A percentile compares a stretch with the other conserved stretches of the same genome.
Conservation (phyloP, 2,329 filamentous ascomycete genomes). For the Aspergillus brasiliensis region DNA sequence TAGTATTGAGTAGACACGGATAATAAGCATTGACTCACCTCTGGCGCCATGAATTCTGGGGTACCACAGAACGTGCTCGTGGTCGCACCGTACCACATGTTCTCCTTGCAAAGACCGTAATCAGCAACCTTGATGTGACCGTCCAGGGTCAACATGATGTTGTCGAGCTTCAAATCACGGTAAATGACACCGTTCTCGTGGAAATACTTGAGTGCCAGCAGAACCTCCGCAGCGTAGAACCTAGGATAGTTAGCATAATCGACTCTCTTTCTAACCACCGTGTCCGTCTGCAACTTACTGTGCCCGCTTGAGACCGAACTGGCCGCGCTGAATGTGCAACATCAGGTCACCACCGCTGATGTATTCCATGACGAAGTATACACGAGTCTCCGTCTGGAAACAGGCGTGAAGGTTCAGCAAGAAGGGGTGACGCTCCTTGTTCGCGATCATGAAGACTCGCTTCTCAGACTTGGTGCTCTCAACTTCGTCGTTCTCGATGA, state of each 20-base stretch:
- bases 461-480: slow-evolving; percentile 98
- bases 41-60: slow-evolving; percentile 99
- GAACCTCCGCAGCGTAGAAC: slow-evolving; percentile 97
- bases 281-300: slow-evolving; percentile 64
- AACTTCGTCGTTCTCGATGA: slow-evolving; percentile 98
- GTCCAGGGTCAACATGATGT: slow-evolving; percentile 91
- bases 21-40: slow-evolving; percentile 59
- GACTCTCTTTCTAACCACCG: neutral
- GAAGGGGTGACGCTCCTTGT: slow-evolving; percentile 96
- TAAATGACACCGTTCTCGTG: slow-evolving; percentile 99
- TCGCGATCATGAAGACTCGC: slow-evolving; percentile 93
- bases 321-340: slow-evolving; percentile 96
- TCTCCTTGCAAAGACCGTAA: slow-evolving; percentile 98
- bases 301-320: slow-evolving; percentile 92
- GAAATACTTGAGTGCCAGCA: slow-evolving; percentile 96
- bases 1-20: slow-evolving; percentile 10
- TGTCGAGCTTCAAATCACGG: slow-evolving; percentile 76
- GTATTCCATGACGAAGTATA: slow-evolving; percentile 99
- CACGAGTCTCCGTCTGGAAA: slow-evolving; percentile 97
- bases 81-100: slow-evolving; percentile 98
- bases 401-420: slow-evolving; percentile 92
- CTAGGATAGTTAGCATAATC: slow-evolving; percentile 49
- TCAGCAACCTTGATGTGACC: slow-evolving; percentile 98
- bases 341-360: slow-evolving; percentile 98
- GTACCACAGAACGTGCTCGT: slow-evolving; percentile 99